Conservation (phyloP, 257 asterid species). For the Solanum neorickii region DNA sequence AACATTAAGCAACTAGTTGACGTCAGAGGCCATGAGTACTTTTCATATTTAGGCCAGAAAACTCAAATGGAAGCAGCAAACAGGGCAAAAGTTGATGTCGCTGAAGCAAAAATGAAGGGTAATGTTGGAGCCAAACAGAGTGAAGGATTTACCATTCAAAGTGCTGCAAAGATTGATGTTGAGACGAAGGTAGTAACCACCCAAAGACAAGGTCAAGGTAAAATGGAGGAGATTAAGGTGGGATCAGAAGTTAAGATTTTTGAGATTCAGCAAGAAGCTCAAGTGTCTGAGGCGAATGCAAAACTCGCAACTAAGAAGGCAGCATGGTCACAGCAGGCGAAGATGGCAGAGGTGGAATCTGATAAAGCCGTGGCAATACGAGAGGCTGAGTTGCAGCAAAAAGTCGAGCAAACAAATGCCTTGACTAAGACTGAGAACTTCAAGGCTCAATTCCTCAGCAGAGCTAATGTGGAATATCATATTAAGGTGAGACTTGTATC, state of each 20-base stretch:
- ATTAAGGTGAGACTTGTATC: constrained; percentile 22
- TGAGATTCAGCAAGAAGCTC: constrained; percentile 43
- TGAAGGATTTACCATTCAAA: constrained; percentile 43
- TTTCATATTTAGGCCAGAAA: constrained; percentile 54
- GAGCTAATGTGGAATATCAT: constrained; percentile 52
- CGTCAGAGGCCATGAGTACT: constrained; percentile 57
- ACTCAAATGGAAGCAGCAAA: constrained; percentile 63
- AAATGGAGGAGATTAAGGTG: constrained; percentile 39
- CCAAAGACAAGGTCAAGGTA: constrained; percentile 42
- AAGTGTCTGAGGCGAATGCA: constrained; percentile 45
- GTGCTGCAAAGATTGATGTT: constrained; percentile 50
- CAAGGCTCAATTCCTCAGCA: constrained; percentile 38
- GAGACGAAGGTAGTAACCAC: constrained; percentile 45
- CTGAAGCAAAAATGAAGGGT: constrained; percentile 69
- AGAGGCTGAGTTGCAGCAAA: constrained; percentile 51
- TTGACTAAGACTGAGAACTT: constrained; percentile 39
- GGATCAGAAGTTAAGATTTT: constrained; percentile 35
- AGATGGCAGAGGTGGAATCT: constrained; percentile 50
- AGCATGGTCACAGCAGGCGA: constrained; percentile 40
- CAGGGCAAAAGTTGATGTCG: constrained; percentile 43
- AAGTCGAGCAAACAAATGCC: constrained; percentile 45
- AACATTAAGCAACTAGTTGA: constrained; percentile 62
- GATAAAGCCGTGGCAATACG: constrained; percentile 41
- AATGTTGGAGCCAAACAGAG: constrained; percentile 38
- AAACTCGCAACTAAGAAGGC: constrained; percentile 48